Percentiles rank a stretch among this genome's conserved stretches.
These are phyloP conservation scores for Persicaria tinctoria DNA, from an alignment of 148 eudicot species.

Conservation along the genomic window DNA sequence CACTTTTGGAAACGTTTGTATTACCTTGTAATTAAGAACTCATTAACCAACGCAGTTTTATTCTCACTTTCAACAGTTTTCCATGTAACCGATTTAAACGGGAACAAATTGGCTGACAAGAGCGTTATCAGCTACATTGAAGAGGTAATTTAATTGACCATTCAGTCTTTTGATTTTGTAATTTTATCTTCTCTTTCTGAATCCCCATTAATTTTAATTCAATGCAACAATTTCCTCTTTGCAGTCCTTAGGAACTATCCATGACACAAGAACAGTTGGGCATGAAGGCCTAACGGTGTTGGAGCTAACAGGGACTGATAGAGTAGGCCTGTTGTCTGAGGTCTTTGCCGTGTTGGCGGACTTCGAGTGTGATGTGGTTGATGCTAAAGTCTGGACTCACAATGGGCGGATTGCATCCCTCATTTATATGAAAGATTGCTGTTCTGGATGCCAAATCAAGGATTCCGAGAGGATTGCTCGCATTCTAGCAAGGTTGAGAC, in stretches of 20 bases:
- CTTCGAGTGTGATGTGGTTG: constrained; percentile 61
- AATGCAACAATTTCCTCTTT: neutral
- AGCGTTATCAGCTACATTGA: constrained; percentile 73
- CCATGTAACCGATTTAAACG: constrained; percentile 83
- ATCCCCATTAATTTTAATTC: neutral
- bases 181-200: neutral
- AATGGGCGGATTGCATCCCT: constrained; percentile 85
- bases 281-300: constrained; percentile 64
- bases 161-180: neutral
- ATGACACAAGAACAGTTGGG: constrained; percentile 31
- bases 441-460: constrained; percentile 62
- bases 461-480: constrained; percentile 41
- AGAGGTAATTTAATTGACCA: constrained; percentile 40
- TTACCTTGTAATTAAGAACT: neutral
- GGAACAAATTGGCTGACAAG: constrained; percentile 73
- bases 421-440: constrained; percentile 60
- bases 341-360: constrained; percentile 76
- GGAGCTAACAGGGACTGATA: constrained; percentile 75
- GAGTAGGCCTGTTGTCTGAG: constrained; percentile 78
- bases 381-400: constrained; percentile 88
- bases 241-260: constrained; percentile 71
- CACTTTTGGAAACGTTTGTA: neutral
- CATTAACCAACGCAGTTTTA: neutral
- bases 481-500: constrained; percentile 57
- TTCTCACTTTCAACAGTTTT: constrained; percentile 38